Conservation (phyloP, 2,329 filamentous ascomycete genomes). For the Paracorniculantispora psalliotae region DNA sequence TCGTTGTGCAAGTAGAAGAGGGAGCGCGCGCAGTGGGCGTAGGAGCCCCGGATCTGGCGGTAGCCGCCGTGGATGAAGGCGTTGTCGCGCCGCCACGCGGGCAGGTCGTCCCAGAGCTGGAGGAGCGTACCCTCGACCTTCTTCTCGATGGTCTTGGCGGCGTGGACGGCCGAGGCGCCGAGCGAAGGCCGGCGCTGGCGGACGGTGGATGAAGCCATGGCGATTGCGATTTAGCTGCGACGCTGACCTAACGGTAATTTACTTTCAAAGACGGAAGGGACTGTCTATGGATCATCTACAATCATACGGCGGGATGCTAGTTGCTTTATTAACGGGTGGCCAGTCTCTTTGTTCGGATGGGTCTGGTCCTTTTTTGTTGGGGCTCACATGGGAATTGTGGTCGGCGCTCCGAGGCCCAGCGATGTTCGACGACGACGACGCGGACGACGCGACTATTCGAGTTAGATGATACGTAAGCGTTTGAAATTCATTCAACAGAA, state of each 20-base stretch:
- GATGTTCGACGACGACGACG: background rate
- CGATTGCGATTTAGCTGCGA: too few relatives aligned
- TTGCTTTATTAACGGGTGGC: background rate
- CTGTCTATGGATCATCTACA: background rate
- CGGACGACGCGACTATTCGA: background rate
- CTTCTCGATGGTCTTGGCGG: conserved; percentile 32
- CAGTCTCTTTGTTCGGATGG: conserved; percentile 6
- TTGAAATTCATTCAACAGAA: background rate
- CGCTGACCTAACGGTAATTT: background rate
- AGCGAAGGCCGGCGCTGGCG: conserved; percentile 21
- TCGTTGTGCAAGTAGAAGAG: conserved; percentile 56
- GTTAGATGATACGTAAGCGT: background rate
- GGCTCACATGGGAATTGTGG: conserved; percentile 26
- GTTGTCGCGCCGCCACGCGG: conserved; percentile 57
- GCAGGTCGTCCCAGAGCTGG: conserved; percentile 54
- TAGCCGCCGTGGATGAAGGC: conserved; percentile 51
- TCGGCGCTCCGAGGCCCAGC: conserved; percentile 22
- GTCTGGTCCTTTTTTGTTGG: conserved; percentile 23
- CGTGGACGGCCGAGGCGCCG: conserved; percentile 21
- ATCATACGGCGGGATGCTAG: background rate
- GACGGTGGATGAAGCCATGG: background rate
- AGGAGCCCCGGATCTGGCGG: conserved; percentile 46
- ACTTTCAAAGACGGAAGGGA: background rate
- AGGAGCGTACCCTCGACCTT: conserved; percentile 39
- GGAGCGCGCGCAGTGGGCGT: conserved; percentile 40